Conservation (phyloP, 148 eudicot genomes). For the Arctostaphylos glauca region DNA sequence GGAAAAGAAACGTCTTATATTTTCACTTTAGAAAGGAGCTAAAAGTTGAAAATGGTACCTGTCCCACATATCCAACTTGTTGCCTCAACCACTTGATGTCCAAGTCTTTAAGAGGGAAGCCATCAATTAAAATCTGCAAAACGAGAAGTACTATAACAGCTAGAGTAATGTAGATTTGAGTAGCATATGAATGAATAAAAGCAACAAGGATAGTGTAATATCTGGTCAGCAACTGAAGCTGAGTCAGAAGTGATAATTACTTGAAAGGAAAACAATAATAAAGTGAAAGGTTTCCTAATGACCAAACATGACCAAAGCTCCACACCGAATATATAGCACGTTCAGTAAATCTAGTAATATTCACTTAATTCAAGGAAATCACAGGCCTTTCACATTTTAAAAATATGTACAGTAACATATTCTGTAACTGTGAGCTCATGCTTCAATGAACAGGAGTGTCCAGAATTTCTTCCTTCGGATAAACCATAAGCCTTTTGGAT, state of each 20-base stretch:
- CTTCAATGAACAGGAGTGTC: background rate
- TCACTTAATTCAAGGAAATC: slow-evolving; percentile 1
- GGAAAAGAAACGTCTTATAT: slow-evolving; percentile 6
- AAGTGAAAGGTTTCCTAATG: background rate
- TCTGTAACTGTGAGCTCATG: background rate
- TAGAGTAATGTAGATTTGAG: background rate
- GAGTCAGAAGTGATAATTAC: background rate
- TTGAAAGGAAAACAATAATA: slow-evolving; percentile 22
- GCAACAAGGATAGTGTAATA: slow-evolving; percentile 8
- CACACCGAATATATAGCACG: background rate
- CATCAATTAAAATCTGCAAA: slow-evolving; percentile 77
- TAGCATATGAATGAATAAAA: slow-evolving; percentile 9
- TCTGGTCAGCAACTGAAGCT: background rate
- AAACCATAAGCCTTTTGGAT: background rate
- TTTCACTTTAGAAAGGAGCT: slow-evolving; percentile 5
- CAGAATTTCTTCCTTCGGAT: background rate
- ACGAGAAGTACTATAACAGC: background rate
- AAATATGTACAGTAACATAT: background rate
- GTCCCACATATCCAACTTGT: slow-evolving; percentile 93
- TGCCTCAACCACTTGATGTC: slow-evolving; percentile 86
- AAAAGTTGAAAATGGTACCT: slow-evolving; percentile 47
- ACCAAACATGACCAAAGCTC: background rate
- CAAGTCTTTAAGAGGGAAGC: slow-evolving; percentile 61
- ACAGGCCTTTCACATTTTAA: background rate
- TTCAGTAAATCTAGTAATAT: background rate